Evolutionary conservation across 768 basidiomycete species (phyloP).

Genomic region (Hericium coralloides): DNA sequence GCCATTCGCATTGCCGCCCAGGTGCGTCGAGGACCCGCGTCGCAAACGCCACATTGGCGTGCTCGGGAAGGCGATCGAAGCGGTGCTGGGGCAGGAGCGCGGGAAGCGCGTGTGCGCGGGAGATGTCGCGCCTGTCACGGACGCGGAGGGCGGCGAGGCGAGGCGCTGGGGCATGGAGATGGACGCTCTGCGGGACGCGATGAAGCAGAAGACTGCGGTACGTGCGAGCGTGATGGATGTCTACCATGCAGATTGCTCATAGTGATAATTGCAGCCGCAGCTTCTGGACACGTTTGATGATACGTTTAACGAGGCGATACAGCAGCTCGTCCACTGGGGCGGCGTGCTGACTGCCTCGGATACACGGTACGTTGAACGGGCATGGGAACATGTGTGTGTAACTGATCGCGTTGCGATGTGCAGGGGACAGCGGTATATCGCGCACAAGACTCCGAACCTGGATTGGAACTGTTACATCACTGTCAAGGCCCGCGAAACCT

Average conservation of each 20-base stretch:
- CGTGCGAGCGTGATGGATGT: constrained; percentile 9
- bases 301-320: constrained; percentile 71
- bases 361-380: constrained; percentile 40
- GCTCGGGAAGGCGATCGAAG: constrained; percentile 66
- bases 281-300: constrained; percentile 55
- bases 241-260: not conserved
- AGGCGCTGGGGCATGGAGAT: constrained; percentile 66
- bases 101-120: constrained; percentile 59
- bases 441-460: constrained; percentile 61
- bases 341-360: constrained; percentile 62
- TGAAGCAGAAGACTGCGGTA: constrained; percentile 52
- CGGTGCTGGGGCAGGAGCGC: constrained; percentile 50
- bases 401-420: constrained; percentile 3
- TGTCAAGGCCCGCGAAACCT: constrained; percentile 56
- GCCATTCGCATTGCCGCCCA: constrained; percentile 67
- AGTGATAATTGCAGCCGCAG: constrained; percentile 32
- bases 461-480: constrained; percentile 57
- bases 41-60: constrained; percentile 65
- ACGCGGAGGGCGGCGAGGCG: constrained; percentile 60
- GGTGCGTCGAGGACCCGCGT: constrained; percentile 70
- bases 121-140: constrained; percentile 28
- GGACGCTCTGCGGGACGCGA: constrained; percentile 43
- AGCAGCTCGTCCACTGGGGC: constrained; percentile 67
- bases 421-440: constrained; percentile 68
- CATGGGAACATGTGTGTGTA: not conserved